Evolutionary conservation across 352 stramenopile genomes (phyloP).

Genomic region (Phytopythium montanum): DNA sequence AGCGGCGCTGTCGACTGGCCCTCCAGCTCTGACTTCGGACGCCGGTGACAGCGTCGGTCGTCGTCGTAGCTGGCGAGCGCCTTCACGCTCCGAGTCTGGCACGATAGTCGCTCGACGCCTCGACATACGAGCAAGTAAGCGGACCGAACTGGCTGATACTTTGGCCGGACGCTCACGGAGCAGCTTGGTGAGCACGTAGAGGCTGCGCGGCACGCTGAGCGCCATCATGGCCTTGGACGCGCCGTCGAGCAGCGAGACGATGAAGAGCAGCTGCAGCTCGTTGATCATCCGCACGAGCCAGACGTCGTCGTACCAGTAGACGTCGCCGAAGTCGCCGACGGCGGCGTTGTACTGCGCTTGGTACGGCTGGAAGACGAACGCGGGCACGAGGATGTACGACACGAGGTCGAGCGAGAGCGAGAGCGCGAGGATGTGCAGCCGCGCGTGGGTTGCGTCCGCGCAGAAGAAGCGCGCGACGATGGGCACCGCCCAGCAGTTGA

Average conservation of each 20-base stretch:
- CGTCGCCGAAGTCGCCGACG: constrained; percentile 10
- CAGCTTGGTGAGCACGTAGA: constrained; percentile 15
- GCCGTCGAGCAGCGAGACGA: constrained; percentile 19
- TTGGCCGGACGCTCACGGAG: constrained; percentile 7
- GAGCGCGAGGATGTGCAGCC: constrained; percentile 13
- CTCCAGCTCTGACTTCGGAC: neutral
- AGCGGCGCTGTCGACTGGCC: neutral
- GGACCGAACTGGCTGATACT: constrained; percentile 2
- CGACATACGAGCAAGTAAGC: neutral
- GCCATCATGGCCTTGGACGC: constrained; percentile 16
- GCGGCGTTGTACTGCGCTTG: constrained; percentile 9
- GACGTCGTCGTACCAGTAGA: constrained; percentile 22
- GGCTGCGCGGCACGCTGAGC: constrained; percentile 7
- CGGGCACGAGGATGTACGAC: constrained; percentile 15
- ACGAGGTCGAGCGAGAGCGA: constrained; percentile 21
- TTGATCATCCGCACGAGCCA: constrained; percentile 27
- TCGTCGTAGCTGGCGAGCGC: neutral
- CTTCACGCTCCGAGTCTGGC: neutral
- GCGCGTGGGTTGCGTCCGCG: constrained; percentile 4
- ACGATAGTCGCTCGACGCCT: neutral
- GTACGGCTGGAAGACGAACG: constrained; percentile 12
- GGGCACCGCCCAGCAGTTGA: constrained; percentile 25
- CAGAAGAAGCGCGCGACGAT: constrained; percentile 10
- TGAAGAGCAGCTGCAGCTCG: constrained; percentile 22
- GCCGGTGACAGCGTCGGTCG: neutral